Conservation (phyloP, 176 grass and related monocot genomes). For the Carex cristatella region DNA sequence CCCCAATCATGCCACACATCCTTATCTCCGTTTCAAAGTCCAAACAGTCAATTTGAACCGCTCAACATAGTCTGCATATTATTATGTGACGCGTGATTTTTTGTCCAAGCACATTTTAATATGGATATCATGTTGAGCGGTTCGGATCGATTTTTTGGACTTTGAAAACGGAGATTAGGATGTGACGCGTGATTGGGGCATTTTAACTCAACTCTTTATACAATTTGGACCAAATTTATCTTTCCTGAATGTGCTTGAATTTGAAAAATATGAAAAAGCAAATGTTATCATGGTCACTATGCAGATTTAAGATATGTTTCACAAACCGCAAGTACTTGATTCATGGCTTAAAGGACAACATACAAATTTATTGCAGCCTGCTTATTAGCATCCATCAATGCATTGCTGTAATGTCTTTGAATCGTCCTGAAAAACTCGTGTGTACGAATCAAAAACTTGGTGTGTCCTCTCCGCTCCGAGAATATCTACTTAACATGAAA, state of each 20-base stretch:
- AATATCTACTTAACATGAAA: constrained; percentile 67
- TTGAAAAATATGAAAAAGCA: not conserved
- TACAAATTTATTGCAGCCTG: constrained; percentile 98
- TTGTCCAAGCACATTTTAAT: too few relatives aligned
- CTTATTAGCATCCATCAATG: constrained; percentile 87
- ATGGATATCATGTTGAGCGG: too few relatives aligned
- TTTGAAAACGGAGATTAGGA: too few relatives aligned
- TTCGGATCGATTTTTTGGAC: too few relatives aligned
- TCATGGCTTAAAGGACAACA: constrained; percentile 10
- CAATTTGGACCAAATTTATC: constrained; percentile 3
- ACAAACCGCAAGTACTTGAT: not conserved
- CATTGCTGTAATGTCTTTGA: constrained; percentile 91
- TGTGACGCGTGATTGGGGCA: too few relatives aligned
- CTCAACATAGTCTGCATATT: too few relatives aligned
- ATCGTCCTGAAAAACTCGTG: constrained; percentile 88
- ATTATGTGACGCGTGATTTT: too few relatives aligned
- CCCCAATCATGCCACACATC: too few relatives aligned
- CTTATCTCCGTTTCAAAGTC: too few relatives aligned
- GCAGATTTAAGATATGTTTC: not conserved
- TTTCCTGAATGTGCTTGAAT: not conserved
- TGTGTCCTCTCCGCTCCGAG: constrained; percentile 82
- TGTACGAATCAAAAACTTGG: constrained; percentile 64
- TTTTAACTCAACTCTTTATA: not conserved
- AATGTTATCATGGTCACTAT: not conserved
- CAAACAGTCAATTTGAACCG: too few relatives aligned